Evolutionary conservation across 371 early-diverging fungal genomes (phyloP).

Genomic region (Mortierella sp.): DNA sequence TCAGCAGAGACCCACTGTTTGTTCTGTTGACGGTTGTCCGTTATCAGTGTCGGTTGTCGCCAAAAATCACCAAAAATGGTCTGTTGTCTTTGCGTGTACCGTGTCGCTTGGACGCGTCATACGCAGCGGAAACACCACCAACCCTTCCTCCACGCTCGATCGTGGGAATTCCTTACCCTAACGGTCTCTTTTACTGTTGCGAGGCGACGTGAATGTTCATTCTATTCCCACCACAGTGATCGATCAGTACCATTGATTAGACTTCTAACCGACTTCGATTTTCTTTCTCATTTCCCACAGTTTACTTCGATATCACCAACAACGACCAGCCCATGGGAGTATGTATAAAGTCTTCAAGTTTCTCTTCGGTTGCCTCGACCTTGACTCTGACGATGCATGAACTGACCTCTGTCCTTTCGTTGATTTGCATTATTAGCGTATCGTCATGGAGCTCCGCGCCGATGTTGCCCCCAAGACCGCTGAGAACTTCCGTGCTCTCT

Average conservation of each 20-base stretch:
- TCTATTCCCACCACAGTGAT: no score
- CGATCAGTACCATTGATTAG: not conserved
- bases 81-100: no score
- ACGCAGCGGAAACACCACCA: not conserved
- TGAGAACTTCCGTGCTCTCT: constrained; percentile 88
- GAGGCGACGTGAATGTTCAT: no score
- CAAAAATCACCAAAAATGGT: no score
- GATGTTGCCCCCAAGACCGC: constrained; percentile 89
- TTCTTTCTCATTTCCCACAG: constrained; percentile 28
- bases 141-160: not conserved
- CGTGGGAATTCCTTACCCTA: constrained; percentile 13
- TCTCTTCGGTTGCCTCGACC: not conserved
- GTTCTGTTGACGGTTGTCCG: no score
- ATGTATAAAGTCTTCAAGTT: constrained; percentile 11
- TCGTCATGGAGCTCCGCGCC: constrained; percentile 81
- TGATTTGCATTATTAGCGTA: constrained; percentile 58
- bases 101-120: constrained; percentile 15
- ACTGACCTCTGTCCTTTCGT: not conserved
- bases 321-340: constrained; percentile 69
- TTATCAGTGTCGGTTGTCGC: no score
- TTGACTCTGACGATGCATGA: not conserved
- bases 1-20: no score
- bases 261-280: not conserved
- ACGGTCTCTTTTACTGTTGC: no score
- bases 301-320: constrained; percentile 81